Evolutionary conservation across 805 yeast genomes (phyloP).

Genomic region (Metschnikowia rubicola): DNA sequence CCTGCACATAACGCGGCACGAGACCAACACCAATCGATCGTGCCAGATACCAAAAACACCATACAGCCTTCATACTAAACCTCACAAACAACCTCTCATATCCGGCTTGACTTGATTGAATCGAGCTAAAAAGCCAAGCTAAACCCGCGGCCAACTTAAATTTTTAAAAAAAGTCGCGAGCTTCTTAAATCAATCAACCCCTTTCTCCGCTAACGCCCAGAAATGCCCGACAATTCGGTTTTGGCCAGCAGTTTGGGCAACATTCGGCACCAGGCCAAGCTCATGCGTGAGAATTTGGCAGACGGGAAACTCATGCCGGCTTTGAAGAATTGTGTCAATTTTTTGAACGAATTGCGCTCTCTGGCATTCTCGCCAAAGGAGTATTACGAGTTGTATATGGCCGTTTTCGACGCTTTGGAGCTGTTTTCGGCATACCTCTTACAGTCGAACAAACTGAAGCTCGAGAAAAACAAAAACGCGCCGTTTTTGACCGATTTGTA

Average conservation of each 20-base stretch:
- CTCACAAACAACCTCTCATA: no score
- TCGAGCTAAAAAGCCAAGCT: no score
- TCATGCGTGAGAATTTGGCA: slow-evolving; percentile 75
- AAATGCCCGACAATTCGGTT: slow-evolving; percentile 11
- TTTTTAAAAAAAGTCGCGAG: no score
- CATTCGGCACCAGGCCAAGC: slow-evolving; percentile 66
- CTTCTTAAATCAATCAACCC: background rate
- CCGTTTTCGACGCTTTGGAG: slow-evolving; percentile 79
- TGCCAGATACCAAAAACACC: no score
- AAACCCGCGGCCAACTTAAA: no score
- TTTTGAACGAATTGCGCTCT: slow-evolving; percentile 78
- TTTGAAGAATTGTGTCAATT: slow-evolving; percentile 77
- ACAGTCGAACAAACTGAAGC: slow-evolving; percentile 65
- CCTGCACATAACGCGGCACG: no score
- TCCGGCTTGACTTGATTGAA: no score
- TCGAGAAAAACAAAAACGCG: slow-evolving; percentile 28
- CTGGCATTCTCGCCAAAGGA: slow-evolving; percentile 78
- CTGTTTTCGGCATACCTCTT: slow-evolving; percentile 60
- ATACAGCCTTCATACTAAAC: no score
- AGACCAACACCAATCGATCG: no score
- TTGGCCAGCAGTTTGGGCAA: slow-evolving; percentile 24
- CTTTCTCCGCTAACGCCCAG: background rate
- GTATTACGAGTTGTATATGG: slow-evolving; percentile 86
- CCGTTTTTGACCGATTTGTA: slow-evolving; percentile 75
- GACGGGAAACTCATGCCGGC: slow-evolving; percentile 75